Base-by-base conservation (phyloP, 345 rosid genomes). In the Camelina hispida region DNA sequence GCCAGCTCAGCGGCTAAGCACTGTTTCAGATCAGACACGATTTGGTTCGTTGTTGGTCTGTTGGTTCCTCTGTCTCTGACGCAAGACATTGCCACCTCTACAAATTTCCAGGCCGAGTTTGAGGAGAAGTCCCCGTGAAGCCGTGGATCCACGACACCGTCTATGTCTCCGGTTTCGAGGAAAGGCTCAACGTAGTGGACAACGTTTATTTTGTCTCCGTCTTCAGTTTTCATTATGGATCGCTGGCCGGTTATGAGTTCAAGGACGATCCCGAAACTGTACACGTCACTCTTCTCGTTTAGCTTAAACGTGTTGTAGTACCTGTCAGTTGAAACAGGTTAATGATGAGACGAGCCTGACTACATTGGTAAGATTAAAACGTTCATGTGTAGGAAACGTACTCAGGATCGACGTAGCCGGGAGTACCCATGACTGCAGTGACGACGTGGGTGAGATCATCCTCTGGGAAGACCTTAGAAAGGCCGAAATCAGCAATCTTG, bases 201-300 rank as follows among this genome's bases (percentile, higher is more conserved):
- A 25, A 73, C 68, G 66, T 63, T 74, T 57, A 87, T 79, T 60
- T 82, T 82, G 28, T 67, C 70, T 22, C 78, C 71, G 18, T 66
- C 78, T 6, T 68, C 62, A 2, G 76, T 78, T 68, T 71, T 75
- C 60, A 80, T 74, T 3, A 85, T 66, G 3, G 84, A 84, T n/a
- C 83, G 73, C 68, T 37, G 55, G 6, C 89, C 89, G 13, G 89
- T 87, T 28, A 87, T 79, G 55, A 87, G 51, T 80, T 87, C 86
- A 4, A 87, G 43, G 44, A 87, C 81, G 25, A 87, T 71, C 28
- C 89, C 87, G 15, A 85, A 85, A 25, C 87, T 82, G 74, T 81
- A 87, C 9, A 87, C 85, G 62, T 87, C 91, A 30, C 89, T 87
- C 76, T 82, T 85, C 83, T 78, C 82, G 58, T 79, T 79, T 48